phyloP scores from a whole-genome alignment of 148 eudicot species.

The Rhododendron williamsianum region DNA sequence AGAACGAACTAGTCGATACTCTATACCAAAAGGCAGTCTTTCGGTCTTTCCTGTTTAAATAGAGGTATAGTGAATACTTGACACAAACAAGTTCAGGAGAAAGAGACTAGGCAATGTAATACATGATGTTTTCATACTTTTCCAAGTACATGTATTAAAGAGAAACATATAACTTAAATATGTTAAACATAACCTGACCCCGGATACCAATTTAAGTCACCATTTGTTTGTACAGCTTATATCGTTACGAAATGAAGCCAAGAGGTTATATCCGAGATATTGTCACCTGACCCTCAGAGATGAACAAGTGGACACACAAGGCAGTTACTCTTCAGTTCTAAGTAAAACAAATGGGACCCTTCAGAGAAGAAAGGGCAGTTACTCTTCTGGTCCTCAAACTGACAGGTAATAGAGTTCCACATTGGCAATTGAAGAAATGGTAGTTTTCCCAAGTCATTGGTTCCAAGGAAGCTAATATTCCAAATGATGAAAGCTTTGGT shows the following conservation, averaged over 20 bases:
- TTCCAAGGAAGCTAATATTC: background rate
- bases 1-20: background rate
- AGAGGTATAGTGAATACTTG: background rate
- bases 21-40: background rate
- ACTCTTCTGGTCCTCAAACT: background rate
- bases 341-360: conserved; percentile 2
- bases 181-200: background rate
- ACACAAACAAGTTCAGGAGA: background rate
- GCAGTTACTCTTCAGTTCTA: background rate
- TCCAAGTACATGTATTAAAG: background rate
- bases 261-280: background rate
- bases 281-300: background rate
- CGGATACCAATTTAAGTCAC: background rate
- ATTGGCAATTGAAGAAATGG: background rate
- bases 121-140: background rate
- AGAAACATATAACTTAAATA: background rate
- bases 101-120: background rate
- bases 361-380: background rate
- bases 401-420: background rate
- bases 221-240: background rate
- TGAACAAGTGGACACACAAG: background rate
- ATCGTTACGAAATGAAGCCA: background rate
- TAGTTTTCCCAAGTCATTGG: background rate
- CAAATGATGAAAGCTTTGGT: background rate
- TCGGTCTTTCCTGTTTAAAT: background rate